Evolutionary conservation across 1,284 basidiomycete species (phyloP).

Genomic region (Sanghuangporus sanghuang): DNA sequence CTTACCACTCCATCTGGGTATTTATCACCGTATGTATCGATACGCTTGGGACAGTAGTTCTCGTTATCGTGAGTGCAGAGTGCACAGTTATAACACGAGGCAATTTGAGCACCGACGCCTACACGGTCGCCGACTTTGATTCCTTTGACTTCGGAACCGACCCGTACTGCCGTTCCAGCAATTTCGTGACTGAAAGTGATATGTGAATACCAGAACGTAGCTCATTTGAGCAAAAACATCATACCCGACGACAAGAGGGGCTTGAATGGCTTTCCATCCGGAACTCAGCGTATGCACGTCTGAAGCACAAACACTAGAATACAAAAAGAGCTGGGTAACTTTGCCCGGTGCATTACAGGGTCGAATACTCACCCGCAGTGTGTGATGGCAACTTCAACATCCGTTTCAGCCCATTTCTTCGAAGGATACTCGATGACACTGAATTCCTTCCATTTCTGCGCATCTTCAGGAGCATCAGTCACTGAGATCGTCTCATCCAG

Average conservation of each 20-base stretch:
- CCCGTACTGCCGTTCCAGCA: slow-evolving; percentile 48
- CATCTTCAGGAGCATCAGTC: slow-evolving; percentile 1
- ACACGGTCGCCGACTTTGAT: slow-evolving; percentile 60
- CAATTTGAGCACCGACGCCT: slow-evolving; percentile 60
- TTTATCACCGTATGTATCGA: slow-evolving; percentile 35
- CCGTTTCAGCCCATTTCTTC: slow-evolving; percentile 29
- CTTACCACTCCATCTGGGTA: slow-evolving; percentile 44
- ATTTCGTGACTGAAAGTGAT: slow-evolving; percentile 49
- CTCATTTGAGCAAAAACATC: background rate
- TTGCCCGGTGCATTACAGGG: background rate
- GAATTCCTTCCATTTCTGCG: slow-evolving; percentile 15
- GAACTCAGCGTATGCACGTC: slow-evolving; percentile 49
- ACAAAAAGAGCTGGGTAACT: background rate
- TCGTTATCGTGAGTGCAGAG: slow-evolving; percentile 53
- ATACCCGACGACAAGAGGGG: slow-evolving; percentile 37
- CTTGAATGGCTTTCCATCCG: slow-evolving; percentile 43
- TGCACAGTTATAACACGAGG: slow-evolving; percentile 45
- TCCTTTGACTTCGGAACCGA: slow-evolving; percentile 48
- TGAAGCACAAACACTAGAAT: slow-evolving; percentile 36
- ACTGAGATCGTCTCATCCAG: background rate
- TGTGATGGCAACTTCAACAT: slow-evolving; percentile 34
- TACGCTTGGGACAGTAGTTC: slow-evolving; percentile 39
- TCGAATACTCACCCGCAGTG: slow-evolving; percentile 27
- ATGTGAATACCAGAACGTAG: background rate
- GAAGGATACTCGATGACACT: slow-evolving; percentile 18